A percentile compares a stretch with the other conserved stretches of the same genome.
phyloP scores from a whole-genome alignment of 2,329 filamentous ascomycete genomes.

The Spiromastix sp. region DNA sequence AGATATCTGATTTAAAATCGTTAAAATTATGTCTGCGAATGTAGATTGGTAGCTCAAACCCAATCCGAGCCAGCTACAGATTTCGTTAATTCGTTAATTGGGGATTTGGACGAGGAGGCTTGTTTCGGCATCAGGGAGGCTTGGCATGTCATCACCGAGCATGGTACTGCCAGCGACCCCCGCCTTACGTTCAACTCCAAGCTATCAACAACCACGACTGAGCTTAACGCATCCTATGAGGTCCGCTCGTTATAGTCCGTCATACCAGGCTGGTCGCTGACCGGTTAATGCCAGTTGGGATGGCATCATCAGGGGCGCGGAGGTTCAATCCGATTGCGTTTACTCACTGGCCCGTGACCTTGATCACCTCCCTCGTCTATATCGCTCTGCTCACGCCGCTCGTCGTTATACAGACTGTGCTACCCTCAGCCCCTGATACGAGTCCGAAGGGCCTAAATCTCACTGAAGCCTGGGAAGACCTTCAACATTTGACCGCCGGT shows the following conservation, averaged over 20 bases:
- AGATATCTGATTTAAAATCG: no score
- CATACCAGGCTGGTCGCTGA: no score
- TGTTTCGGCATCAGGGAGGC: no score
- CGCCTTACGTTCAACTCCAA: no score
- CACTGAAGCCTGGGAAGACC: slow-evolving; percentile 75
- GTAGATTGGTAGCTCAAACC: no score
- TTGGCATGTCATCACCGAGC: not conserved
- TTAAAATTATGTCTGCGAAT: no score
- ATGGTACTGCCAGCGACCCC: slow-evolving; percentile 1
- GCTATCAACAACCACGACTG: no score
- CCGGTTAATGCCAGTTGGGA: slow-evolving; percentile 10
- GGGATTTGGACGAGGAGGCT: no score
- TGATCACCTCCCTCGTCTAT: slow-evolving; percentile 68
- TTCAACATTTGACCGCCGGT: slow-evolving; percentile 60
- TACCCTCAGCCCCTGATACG: slow-evolving; percentile 55
- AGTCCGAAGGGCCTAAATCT: slow-evolving; percentile 60
- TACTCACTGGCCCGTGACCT: slow-evolving; percentile 66
- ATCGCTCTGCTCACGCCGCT: slow-evolving; percentile 64
- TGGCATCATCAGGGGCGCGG: slow-evolving; percentile 21
- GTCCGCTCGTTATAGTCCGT: no score
- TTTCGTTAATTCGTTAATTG: no score
- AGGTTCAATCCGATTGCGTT: slow-evolving; percentile 55
- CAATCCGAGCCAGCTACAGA: no score
- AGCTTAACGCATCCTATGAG: no score
- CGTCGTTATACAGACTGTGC: slow-evolving; percentile 62